Base-by-base conservation (phyloP, 306 rosid species). In the Sophora flavescens region DNA sequence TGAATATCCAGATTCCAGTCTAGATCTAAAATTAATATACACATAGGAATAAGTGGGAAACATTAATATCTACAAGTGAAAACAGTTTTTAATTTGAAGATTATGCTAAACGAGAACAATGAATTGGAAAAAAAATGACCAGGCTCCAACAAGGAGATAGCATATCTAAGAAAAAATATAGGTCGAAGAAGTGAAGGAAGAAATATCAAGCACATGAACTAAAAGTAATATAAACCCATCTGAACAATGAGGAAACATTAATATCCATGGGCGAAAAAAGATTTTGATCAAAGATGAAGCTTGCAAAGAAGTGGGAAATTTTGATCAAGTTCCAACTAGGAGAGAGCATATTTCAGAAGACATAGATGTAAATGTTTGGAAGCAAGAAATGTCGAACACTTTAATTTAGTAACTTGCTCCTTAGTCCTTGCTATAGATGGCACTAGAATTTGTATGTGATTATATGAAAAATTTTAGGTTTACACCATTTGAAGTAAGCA, bases 401-500 rank as follows among this genome's bases (percentile, higher is more conserved):
- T 15, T 15, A 61, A 74, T 7, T 50, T 63, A 74, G 36, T 47
- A 36, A 33, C 36, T 18, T 17, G 45, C 75, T 54, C 26, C 52
- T 44, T 5, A 9, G 28, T 59, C 70, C 16, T 47, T 45, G 13
- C 18, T 39, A 58, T 44, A 76, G 44, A 35, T 63, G 65, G 57
- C 14, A 59, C 50, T 60, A 32, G 48, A 61, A 53, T 28, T 74
- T 75, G 26, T 50, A 75, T 10, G 63, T 45, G 33, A 44, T 67
- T 56, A 61, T 11, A 32, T 26, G 45, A 51, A 56, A 83, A 16
- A 6, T 38, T 63, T 11, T 33, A 56, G 68, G 70, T 72, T 63
- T 53, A 72, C 60, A 77, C 48, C 60, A 30, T 47, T 36, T 30
- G 15, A 77, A 18, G 15, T 57, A 16, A 78, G 76, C 54, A 60